phyloP scores from a whole-genome alignment of 31 red algal genomes.

The Asparagopsis taxiformis region DNA sequence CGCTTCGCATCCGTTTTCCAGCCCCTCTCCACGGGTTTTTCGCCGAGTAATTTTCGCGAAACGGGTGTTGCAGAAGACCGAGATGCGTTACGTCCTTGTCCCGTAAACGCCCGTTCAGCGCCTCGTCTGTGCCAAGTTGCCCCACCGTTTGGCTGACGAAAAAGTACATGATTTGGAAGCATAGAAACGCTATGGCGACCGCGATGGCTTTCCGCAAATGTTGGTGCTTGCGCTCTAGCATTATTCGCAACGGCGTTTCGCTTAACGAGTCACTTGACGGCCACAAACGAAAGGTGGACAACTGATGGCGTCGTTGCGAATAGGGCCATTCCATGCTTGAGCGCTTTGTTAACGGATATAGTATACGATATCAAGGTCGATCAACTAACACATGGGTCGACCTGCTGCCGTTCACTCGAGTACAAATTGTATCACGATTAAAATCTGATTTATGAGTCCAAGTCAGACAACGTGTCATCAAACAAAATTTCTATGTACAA shows the following conservation, averaged over 20 bases:
- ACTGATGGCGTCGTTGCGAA: neutral
- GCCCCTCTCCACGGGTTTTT: slow-evolving; percentile 59
- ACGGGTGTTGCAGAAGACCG: neutral
- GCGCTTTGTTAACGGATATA: neutral
- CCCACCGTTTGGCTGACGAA: neutral
- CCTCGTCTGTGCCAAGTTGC: neutral
- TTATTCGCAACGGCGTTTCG: neutral
- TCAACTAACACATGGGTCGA: no score
- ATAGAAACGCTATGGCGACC: neutral
- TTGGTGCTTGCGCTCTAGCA: neutral
- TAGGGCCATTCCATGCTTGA: neutral
- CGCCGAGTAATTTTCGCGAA: neutral
- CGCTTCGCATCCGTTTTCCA: slow-evolving; percentile 29
- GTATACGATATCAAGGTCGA: no score
- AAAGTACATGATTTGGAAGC: neutral
- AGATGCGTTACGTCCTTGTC: neutral
- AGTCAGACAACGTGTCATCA: no score
- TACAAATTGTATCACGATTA: no score
- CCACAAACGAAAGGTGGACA: neutral
- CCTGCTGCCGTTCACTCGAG: no score
- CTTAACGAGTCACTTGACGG: neutral
- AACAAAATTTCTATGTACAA: no score
- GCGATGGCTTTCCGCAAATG: neutral
- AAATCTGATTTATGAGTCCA: no score
- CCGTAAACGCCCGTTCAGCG: neutral